These are phyloP conservation scores for Mallotus japonicus DNA, from an alignment of 441 rosid genomes.

Conservation along the genomic window DNA sequence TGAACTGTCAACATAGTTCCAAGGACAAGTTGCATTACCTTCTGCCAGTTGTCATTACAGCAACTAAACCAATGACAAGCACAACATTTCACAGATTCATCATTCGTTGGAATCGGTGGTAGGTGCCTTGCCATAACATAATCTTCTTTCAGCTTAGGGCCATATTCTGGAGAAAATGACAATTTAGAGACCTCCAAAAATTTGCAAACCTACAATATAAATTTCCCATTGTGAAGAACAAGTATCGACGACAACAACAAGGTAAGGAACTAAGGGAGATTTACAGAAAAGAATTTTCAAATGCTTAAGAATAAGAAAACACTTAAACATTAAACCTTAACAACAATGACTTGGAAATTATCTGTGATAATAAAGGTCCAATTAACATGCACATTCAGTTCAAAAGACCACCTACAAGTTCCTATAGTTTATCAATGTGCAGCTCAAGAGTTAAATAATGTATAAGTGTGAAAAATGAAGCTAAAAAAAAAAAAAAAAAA, in stretches of 20 bases:
- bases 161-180: slow-evolving; percentile 96
- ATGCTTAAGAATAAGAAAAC: neutral
- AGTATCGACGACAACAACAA: slow-evolving; percentile 19
- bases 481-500: neutral
- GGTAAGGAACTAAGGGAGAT: neutral
- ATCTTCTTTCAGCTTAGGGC: slow-evolving; percentile 97
- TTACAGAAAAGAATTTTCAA: neutral
- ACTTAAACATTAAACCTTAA: neutral
- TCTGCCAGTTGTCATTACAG: slow-evolving; percentile 98
- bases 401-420: neutral
- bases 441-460: no score
- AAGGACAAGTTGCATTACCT: slow-evolving; percentile 53
- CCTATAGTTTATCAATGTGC: neutral
- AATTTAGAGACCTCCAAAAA: slow-evolving; percentile 96
- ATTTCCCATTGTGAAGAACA: slow-evolving; percentile 27
- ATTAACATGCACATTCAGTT: no score
- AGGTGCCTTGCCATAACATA: slow-evolving; percentile 92
- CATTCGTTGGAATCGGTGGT: slow-evolving; percentile 60
- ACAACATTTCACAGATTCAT: slow-evolving; percentile 70
- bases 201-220: slow-evolving; percentile 81
- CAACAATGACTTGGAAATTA: neutral
- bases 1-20: neutral
- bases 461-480: neutral
- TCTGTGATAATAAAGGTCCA: neutral
- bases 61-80: slow-evolving; percentile 74